Conservation (phyloP, 192 early-diverging fungal species). For the Coemansia sp. region DNA sequence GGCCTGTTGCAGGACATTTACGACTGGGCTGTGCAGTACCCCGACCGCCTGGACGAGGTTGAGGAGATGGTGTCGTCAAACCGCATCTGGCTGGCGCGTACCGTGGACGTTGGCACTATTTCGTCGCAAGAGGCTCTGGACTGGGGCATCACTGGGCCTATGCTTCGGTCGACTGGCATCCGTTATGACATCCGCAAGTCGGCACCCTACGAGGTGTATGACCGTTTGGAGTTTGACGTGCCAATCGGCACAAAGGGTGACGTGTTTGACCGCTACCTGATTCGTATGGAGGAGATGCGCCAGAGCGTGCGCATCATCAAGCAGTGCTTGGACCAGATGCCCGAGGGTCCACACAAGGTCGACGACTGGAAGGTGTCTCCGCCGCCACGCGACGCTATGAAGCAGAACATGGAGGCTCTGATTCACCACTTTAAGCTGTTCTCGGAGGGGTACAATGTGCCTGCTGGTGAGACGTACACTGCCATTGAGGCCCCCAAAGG, state of each 20-base stretch:
- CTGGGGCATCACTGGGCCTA: constrained; percentile 91
- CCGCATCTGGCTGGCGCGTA: constrained; percentile 93
- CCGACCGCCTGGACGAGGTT: constrained; percentile 85
- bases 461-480: constrained; percentile 96
- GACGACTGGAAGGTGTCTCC: constrained; percentile 97
- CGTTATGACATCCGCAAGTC: constrained; percentile 94
- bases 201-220: constrained; percentile 94
- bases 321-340: constrained; percentile 96
- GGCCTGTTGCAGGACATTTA: constrained; percentile 95
- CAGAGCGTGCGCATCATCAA: constrained; percentile 92
- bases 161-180: constrained; percentile 91
- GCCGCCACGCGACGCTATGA: constrained; percentile 90
- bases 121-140: constrained; percentile 85
- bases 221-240: constrained; percentile 92
- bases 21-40: constrained; percentile 89
- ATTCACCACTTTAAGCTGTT: constrained; percentile 99
- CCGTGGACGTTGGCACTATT: constrained; percentile 82
- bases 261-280: constrained; percentile 93
- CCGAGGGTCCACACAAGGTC: constrained; percentile 87
- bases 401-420: constrained; percentile 98
- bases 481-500: constrained; percentile 98
- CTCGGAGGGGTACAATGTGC: constrained; percentile 98
- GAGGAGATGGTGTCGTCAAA: constrained; percentile 92
- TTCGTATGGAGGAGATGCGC: constrained; percentile 99
- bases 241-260: constrained; percentile 94